phyloP scores from a whole-genome alignment of 495 filamentous ascomycete species.

The Venustampulla echinocandica region DNA sequence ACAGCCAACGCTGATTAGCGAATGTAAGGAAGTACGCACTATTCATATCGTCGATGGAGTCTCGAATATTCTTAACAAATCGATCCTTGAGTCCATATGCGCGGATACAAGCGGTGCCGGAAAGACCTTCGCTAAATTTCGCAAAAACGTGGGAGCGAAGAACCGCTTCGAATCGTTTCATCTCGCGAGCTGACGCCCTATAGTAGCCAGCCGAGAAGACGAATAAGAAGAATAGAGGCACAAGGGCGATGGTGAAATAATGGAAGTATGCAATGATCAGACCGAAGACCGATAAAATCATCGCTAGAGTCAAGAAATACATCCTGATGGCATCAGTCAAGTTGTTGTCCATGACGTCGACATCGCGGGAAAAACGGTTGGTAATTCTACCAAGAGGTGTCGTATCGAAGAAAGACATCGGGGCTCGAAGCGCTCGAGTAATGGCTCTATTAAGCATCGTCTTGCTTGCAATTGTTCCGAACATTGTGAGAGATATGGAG shows the following conservation, averaged over 20 bases:
- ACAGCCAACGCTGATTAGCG: conserved; percentile 88
- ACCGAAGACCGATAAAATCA: conserved; percentile 70
- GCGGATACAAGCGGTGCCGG: conserved; percentile 74
- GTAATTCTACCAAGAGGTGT: conserved; percentile 94
- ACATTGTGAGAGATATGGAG: conserved; percentile 55
- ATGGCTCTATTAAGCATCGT: conserved; percentile 81
- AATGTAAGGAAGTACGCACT: conserved; percentile 90
- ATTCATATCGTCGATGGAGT: conserved; percentile 82
- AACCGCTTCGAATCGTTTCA: conserved; percentile 88
- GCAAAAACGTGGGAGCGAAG: conserved; percentile 81
- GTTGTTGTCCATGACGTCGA: conserved; percentile 92
- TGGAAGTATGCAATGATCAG: conserved; percentile 90
- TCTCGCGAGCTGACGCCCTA: conserved; percentile 78
- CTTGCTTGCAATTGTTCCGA: conserved; percentile 72
- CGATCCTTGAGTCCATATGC: conserved; percentile 74
- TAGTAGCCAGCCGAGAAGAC: conserved; percentile 82
- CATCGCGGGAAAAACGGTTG: conserved; percentile 92
- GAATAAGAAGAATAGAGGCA: conserved; percentile 72
- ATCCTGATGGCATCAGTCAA: conserved; percentile 86
- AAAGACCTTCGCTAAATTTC: conserved; percentile 83
- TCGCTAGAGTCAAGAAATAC: conserved; percentile 78
- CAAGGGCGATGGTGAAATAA: conserved; percentile 86
- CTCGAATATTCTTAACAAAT: conserved; percentile 59
- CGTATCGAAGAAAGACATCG: conserved; percentile 97
- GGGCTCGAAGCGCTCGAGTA: conserved; percentile 70